Base-by-base conservation (phyloP, 352 stramenopile species). In the Hyaloperonospora arabidopsidis region DNA sequence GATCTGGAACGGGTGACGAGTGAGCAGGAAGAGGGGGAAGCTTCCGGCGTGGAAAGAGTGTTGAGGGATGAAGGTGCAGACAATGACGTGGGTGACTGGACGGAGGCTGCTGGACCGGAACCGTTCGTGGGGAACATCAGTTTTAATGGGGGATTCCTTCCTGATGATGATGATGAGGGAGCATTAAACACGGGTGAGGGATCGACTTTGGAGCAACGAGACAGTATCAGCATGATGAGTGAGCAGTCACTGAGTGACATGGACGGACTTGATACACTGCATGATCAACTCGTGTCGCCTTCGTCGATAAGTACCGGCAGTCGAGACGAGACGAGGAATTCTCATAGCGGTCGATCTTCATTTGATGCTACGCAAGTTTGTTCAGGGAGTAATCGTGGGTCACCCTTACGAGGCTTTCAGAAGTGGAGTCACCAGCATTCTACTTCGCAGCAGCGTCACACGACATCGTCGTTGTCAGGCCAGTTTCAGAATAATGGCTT, bases 221-320 rank as follows among this genome's bases (percentile, higher is more conserved):
- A 67, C 22, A 70, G 60, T 43, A 55, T 62, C 47, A 74, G 62
- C 38, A 67, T 78, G 54, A 51, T 70, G 52, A 75, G 68, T 49
- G 79, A 78, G 38, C 61, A 70, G 52, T 79, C 67, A 23, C 22
- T 74, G 10, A 72, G 61, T 34, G 72, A 77, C 38, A 59, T 67
- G 2, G 70, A 68, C 10, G 63, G 52, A 7, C 54, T 81, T 2
- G 65, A 74, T 32, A 67, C 68, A 5, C 68, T 69, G 3, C 74
- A 71, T 21, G 71, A 63, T 23, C 64, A 73, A 13, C 58, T 89
- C 21, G 61, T 89, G 10, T 89, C 79, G 11, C 79, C 79, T 19
- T 86, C 76, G 15, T 83, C 72, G 1, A 74, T 64, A 13, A 86
- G 76, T 38, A 72, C 66, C 12, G 74, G 62, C 55, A 86, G 74